A percentile compares a stretch with the other conserved stretches of the same genome.
phyloP scores from a whole-genome alignment of 164 flowering plant species.

The Piper longum region DNA sequence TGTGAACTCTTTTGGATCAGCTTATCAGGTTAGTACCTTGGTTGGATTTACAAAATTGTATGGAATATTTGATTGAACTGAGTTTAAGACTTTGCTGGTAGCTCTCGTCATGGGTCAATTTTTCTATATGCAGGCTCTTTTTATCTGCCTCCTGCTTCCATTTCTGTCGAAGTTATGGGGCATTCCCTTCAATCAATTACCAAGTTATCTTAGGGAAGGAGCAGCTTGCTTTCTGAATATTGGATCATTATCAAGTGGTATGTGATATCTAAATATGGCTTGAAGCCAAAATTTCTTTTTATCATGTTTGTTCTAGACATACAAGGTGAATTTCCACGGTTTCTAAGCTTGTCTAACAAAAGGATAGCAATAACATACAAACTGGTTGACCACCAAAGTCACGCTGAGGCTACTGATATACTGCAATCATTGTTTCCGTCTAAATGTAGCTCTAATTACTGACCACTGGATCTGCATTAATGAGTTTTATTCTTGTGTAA shows the following conservation, averaged over 20 bases:
- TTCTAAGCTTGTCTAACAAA: no score
- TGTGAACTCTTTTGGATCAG: constrained; percentile 90
- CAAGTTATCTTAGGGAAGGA: constrained; percentile 72
- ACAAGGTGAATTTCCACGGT: no score
- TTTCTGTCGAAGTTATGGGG: constrained; percentile 94
- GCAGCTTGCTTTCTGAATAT: constrained; percentile 85
- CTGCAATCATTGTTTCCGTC: no score
- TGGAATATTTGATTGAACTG: neutral
- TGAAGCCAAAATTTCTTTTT: neutral
- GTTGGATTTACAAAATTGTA: neutral
- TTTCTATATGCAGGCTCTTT: constrained; percentile 50
- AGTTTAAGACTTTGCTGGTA: neutral
- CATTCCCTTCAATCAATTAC: constrained; percentile 68
- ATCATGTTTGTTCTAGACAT: neutral
- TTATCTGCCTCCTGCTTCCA: constrained; percentile 76
- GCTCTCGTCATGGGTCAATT: neutral
- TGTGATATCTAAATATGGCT: neutral
- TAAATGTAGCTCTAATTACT: no score
- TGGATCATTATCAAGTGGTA: constrained; percentile 60
- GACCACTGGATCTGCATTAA: no score
- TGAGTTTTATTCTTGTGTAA: no score
- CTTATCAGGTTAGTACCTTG: constrained; percentile 58
- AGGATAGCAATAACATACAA: no score
- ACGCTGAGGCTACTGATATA: no score
- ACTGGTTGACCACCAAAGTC: no score